phyloP scores from a whole-genome alignment of 345 rosid genomes.

The Cardamine chenopodiifolia region DNA sequence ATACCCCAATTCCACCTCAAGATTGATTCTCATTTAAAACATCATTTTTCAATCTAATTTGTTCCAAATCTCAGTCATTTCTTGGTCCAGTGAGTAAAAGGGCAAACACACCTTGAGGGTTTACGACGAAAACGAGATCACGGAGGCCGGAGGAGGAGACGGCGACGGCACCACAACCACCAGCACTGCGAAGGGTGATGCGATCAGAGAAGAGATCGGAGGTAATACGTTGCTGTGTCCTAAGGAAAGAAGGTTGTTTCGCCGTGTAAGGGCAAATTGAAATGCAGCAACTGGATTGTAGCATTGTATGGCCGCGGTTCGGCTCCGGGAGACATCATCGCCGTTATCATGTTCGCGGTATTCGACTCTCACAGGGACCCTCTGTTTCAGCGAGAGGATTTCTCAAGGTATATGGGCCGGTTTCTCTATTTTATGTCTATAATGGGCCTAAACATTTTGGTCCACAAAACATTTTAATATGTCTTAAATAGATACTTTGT shows the following conservation, averaged over 20 bases:
- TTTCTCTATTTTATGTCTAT: neutral
- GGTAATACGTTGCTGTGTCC: constrained; percentile 48
- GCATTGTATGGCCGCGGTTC: constrained; percentile 41
- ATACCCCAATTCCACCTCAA: constrained; percentile 1
- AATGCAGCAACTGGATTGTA: constrained; percentile 35
- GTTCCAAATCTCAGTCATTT: constrained; percentile 1
- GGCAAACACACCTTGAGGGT: constrained; percentile 65
- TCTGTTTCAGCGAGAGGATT: constrained; percentile 1
- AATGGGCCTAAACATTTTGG: constrained; percentile 15
- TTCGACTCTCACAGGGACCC: neutral
- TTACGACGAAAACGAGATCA: constrained; percentile 89
- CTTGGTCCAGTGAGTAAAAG: constrained; percentile 4
- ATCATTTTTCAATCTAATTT: neutral
- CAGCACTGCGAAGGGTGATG: constrained; percentile 37
- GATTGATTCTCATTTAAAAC: constrained; percentile 5
- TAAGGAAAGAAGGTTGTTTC: constrained; percentile 42
- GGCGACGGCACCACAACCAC: neutral
- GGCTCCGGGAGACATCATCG: constrained; percentile 33
- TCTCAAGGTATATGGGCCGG: neutral
- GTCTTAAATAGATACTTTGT: neutral
- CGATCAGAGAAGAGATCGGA: constrained; percentile 53
- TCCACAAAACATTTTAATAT: neutral
- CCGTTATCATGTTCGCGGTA: constrained; percentile 27
- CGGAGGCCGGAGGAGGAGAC: constrained; percentile 66
- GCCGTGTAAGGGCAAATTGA: constrained; percentile 39